Evolutionary conservation across 176 grass and related monocot genomes (phyloP).

Genomic region (Poa annua): DNA sequence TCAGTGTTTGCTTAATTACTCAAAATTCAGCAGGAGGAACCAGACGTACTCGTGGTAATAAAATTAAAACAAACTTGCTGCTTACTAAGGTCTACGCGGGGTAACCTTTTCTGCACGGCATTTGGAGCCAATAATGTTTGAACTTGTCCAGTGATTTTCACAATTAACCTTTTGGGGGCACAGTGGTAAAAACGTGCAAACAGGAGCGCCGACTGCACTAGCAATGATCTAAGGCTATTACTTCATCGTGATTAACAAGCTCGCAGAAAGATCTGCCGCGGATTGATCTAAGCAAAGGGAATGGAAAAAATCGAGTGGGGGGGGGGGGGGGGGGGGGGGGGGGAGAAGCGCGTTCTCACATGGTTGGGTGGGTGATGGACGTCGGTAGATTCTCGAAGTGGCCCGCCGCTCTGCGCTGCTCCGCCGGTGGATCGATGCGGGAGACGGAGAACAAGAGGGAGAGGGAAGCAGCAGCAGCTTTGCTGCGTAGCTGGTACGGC

Average conservation of each 20-base stretch:
- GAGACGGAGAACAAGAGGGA: background rate
- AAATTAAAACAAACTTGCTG: background rate
- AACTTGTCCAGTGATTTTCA: background rate
- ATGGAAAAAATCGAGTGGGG: background rate
- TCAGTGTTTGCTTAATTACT: too few species aligned
- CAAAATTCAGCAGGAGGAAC: background rate
- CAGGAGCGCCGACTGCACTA: background rate
- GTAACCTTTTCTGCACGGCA: background rate
- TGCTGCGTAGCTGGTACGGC: background rate
- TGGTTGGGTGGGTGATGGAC: background rate
- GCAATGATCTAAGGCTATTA: background rate
- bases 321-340: background rate
- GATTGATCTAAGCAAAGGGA: background rate
- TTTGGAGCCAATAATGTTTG: background rate
- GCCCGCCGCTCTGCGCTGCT: background rate
- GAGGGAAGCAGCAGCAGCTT: background rate
- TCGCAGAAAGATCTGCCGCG: background rate
- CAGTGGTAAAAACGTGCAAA: too few species aligned
- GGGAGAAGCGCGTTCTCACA: slow-evolving; percentile 1
- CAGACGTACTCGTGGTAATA: background rate
- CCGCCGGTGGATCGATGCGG: background rate
- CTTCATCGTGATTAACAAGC: background rate
- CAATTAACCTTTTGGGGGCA: background rate
- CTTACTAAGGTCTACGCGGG: background rate
- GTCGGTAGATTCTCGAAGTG: background rate